phyloP scores from a whole-genome alignment of 352 stramenopile species.

The Globisporangium solare region DNA sequence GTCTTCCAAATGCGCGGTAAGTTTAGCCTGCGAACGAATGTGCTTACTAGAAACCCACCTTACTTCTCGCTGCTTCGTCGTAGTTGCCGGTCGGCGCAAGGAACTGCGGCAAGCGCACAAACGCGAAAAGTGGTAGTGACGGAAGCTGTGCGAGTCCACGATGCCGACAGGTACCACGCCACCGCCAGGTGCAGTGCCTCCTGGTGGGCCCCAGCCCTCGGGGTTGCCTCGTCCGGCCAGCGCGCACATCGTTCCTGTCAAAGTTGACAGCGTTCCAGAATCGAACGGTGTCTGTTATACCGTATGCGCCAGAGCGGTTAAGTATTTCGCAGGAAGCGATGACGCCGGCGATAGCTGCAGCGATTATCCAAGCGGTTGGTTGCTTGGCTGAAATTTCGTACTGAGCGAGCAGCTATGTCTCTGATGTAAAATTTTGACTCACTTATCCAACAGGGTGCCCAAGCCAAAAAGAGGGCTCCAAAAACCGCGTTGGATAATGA shows the following conservation, averaged over 20 bases:
- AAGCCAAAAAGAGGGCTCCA: constrained; percentile 13
- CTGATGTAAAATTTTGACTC: neutral
- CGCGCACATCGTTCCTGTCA: constrained; percentile 44
- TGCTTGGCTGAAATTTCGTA: neutral
- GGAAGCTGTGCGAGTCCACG: neutral
- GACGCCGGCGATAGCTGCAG: constrained; percentile 41
- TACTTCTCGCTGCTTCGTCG: neutral
- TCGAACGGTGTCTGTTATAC: constrained; percentile 43
- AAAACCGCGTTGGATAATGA: neutral
- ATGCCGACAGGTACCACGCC: neutral
- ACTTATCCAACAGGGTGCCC: constrained; percentile 1
- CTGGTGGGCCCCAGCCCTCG: neutral
- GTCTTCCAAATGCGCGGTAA: neutral
- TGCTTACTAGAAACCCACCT: neutral
- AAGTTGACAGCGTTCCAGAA: constrained; percentile 41
- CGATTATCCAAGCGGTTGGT: constrained; percentile 33
- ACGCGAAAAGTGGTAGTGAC: neutral
- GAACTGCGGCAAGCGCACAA: neutral
- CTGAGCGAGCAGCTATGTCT: neutral
- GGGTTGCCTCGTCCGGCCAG: neutral
- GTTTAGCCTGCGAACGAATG: neutral
- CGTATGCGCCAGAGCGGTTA: constrained; percentile 57
- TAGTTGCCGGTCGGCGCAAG: neutral
- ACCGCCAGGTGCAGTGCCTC: neutral
- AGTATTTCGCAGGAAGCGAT: constrained; percentile 54